Evolutionary conservation across 148 eudicot species (phyloP), one percentile per base, ranked within the genome.

Genomic region (Oxyria digyna): DNA sequence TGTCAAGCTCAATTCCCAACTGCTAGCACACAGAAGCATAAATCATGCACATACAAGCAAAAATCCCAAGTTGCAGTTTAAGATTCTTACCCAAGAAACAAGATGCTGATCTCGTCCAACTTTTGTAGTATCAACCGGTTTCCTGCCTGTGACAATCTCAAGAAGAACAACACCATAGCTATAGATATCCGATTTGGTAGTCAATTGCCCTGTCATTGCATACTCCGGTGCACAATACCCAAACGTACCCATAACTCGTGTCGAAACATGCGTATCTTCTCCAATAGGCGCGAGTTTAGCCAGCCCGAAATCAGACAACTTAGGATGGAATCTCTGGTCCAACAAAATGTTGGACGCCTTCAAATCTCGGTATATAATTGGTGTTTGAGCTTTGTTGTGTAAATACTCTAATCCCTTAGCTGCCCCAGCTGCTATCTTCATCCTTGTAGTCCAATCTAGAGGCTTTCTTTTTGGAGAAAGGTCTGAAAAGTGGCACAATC

Each of bases 171-270:
- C 89, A 7, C 89, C 89, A 50, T 82, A 85, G 78, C 89, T 85
- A 74, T 85, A 85, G 67, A 85, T 85, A 77, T 85, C 89, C 20
- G 89, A 85, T 59, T 85, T 85, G 21, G 81, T 72, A 64, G 89
- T 82, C 71, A 85, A 68, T 62, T 85, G 89, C 37, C 89, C 89
- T 0, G 89, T 85, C 89, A 82, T 85, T 65, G 88, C 88, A 74
- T 85, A 85, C 70, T 85, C 88, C 1, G 88, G 88, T 23, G 88
- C 88, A 80, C 88, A 85, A 42, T 85, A 85, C 8, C 88, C 88
- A 12, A 82, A 85, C 14, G 88, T 85, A 42, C 88, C 88, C 88
- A 85, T 85, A 26, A 85, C 88, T 68, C 88, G 72, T 1, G 88
- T 85, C 0, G 88, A 85, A 26, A 85, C 88, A 59, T 85, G 88